phyloP scores from a whole-genome alignment of 345 rosid species.

The Hypericum perforatum region DNA sequence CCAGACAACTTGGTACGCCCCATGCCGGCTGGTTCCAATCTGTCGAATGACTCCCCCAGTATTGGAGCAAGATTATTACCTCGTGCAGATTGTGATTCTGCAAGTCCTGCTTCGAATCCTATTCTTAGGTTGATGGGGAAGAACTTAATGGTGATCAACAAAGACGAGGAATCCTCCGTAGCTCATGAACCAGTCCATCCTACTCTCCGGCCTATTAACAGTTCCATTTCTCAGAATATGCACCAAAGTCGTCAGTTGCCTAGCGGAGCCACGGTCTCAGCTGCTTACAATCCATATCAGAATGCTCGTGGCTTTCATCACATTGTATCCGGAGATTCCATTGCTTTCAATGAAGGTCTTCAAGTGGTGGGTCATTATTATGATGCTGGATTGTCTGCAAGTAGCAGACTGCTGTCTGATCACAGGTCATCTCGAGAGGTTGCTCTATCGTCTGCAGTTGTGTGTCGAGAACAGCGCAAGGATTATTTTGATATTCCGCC shows the following conservation, averaged over 20 bases:
- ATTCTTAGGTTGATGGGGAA: constrained; percentile 94
- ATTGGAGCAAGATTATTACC: constrained; percentile 21
- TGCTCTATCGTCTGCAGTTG: constrained; percentile 19
- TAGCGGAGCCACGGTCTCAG: constrained; percentile 19
- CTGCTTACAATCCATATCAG: constrained; percentile 17
- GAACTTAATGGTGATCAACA: constrained; percentile 85
- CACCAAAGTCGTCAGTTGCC: constrained; percentile 26
- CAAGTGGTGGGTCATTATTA: constrained; percentile 17
- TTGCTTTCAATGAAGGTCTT: constrained; percentile 20
- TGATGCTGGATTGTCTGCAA: constrained; percentile 21
- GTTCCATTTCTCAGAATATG: constrained; percentile 14
- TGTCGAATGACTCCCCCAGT: constrained; percentile 27
- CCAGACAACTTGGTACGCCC: constrained; percentile 31
- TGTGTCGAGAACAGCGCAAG: constrained; percentile 14
- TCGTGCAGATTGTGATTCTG: constrained; percentile 33
- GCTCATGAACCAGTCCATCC: constrained; percentile 27
- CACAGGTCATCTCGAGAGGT: constrained; percentile 16
- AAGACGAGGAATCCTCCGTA: constrained; percentile 45
- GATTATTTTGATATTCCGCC: constrained; percentile 15
- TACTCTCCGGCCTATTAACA: background rate
- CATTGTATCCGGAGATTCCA: constrained; percentile 20
- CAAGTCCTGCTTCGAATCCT: constrained; percentile 65
- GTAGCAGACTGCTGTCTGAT: constrained; percentile 14
- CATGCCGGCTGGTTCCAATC: constrained; percentile 13
- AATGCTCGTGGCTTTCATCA: constrained; percentile 20